Evolutionary conservation across 1,284 basidiomycete genomes (phyloP).

Genomic region (Bondarzewia mesenterica): DNA sequence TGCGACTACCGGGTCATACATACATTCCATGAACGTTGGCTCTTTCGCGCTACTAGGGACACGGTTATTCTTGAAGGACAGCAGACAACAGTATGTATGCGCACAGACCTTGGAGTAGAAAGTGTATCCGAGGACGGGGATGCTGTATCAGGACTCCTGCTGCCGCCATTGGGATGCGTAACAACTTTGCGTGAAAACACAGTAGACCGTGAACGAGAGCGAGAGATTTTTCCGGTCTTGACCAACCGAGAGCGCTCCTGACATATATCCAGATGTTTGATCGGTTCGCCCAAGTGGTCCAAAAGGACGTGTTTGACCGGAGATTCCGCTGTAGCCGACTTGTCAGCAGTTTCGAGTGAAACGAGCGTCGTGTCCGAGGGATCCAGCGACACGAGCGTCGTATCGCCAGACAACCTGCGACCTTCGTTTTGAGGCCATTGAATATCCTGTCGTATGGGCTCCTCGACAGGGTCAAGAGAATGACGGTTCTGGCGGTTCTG

Average conservation of each 20-base stretch:
- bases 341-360: neutral
- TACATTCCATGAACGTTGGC: neutral
- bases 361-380: neutral
- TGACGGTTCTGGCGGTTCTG: no score
- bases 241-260: neutral
- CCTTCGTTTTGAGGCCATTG: neutral
- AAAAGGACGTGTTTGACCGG: neutral
- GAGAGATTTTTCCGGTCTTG: neutral
- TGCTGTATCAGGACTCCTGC: neutral
- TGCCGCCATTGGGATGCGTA: neutral
- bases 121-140: neutral
- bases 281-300: neutral
- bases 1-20: neutral
- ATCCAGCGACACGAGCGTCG: neutral
- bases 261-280: slow-evolving; percentile 1
- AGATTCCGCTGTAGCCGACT: neutral
- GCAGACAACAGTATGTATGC: neutral
- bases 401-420: neutral
- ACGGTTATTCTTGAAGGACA: no score
- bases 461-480: neutral
- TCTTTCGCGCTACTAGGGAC: no score
- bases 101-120: neutral
- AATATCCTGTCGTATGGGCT: neutral
- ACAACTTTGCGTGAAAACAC: neutral
- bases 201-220: neutral